Conservation (phyloP, 768 basidiomycete genomes). For the Podaxis mareebaensis region DNA sequence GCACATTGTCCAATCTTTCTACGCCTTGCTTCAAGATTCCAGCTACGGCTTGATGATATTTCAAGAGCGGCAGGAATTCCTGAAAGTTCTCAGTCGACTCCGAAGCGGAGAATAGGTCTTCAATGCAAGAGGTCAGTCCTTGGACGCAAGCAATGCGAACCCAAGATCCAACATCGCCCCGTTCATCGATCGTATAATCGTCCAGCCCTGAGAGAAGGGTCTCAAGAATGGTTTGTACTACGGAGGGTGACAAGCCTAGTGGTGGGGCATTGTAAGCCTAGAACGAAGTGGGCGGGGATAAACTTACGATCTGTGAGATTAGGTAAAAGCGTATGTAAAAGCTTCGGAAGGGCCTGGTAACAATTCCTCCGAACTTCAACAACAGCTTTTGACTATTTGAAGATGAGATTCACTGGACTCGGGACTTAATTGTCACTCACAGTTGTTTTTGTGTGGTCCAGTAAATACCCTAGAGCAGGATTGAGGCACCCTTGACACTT, state of each 20-base stretch:
- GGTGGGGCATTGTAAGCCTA: slow-evolving; percentile 14
- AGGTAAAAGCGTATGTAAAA: slow-evolving; percentile 45
- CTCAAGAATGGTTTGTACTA: slow-evolving; percentile 50
- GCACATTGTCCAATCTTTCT: slow-evolving; percentile 88
- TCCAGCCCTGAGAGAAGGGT: slow-evolving; percentile 70
- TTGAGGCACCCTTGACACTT: slow-evolving; percentile 44
- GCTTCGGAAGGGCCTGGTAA: slow-evolving; percentile 47
- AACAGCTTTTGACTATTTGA: slow-evolving; percentile 28
- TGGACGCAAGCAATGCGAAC: slow-evolving; percentile 77
- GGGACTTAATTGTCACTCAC: slow-evolving; percentile 37
- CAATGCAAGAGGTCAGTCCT: slow-evolving; percentile 57
- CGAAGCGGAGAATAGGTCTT: slow-evolving; percentile 50
- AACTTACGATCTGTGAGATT: slow-evolving; percentile 46
- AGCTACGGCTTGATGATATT: slow-evolving; percentile 57
- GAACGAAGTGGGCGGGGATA: slow-evolving; percentile 15
- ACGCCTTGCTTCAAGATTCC: slow-evolving; percentile 86
- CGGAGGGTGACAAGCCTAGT: slow-evolving; percentile 48
- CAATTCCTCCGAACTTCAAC: slow-evolving; percentile 43
- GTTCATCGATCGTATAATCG: slow-evolving; percentile 92
- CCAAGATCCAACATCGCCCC: slow-evolving; percentile 98
- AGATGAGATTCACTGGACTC: slow-evolving; percentile 7
- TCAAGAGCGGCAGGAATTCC: slow-evolving; percentile 59
- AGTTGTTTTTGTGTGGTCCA: slow-evolving; percentile 56
- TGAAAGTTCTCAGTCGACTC: slow-evolving; percentile 43
- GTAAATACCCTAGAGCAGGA: slow-evolving; percentile 40